phyloP scores from a whole-genome alignment of 2,329 filamentous ascomycete species.

The Colletotrichum tofieldiae region DNA sequence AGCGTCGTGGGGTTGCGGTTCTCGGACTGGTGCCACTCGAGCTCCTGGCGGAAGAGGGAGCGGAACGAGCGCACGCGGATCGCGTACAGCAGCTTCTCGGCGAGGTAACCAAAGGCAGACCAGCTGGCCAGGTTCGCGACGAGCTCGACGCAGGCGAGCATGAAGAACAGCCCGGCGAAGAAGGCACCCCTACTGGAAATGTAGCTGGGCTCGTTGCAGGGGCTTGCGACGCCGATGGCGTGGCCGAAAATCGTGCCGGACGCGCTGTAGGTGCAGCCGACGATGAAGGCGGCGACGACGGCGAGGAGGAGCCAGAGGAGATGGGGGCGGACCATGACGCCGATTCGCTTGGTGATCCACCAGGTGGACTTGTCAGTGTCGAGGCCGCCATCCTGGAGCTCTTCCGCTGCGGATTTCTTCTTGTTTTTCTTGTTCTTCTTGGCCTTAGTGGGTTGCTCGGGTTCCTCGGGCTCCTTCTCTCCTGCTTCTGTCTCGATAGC shows the following conservation, averaged over 20 bases:
- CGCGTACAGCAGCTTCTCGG: slow-evolving; percentile 76
- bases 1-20: slow-evolving; percentile 74
- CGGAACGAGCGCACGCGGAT: slow-evolving; percentile 76
- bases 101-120: slow-evolving; percentile 63
- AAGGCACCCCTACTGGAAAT: slow-evolving; percentile 60
- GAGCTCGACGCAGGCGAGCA: slow-evolving; percentile 64
- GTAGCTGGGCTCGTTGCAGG: slow-evolving; percentile 58
- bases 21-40: slow-evolving; percentile 80
- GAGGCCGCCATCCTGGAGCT: slow-evolving; percentile 53
- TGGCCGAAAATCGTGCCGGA: slow-evolving; percentile 68
- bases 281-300: slow-evolving; percentile 63
- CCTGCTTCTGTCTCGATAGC: slow-evolving; percentile 23
- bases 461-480: slow-evolving; percentile 59
- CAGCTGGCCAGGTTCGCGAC: slow-evolving; percentile 71
- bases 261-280: slow-evolving; percentile 68
- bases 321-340: slow-evolving; percentile 57
- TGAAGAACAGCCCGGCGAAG: slow-evolving; percentile 71
- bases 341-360: slow-evolving; percentile 57
- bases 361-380: slow-evolving; percentile 59
- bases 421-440: slow-evolving; percentile 52
- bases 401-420: slow-evolving; percentile 48
- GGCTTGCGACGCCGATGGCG: slow-evolving; percentile 62
- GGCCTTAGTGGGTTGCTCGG: slow-evolving; percentile 52
- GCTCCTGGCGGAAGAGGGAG: slow-evolving; percentile 75
- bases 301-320: slow-evolving; percentile 58